phyloP scores from a whole-genome alignment of 2,329 filamentous ascomycete species.

The Leptographium galeiforme region DNA sequence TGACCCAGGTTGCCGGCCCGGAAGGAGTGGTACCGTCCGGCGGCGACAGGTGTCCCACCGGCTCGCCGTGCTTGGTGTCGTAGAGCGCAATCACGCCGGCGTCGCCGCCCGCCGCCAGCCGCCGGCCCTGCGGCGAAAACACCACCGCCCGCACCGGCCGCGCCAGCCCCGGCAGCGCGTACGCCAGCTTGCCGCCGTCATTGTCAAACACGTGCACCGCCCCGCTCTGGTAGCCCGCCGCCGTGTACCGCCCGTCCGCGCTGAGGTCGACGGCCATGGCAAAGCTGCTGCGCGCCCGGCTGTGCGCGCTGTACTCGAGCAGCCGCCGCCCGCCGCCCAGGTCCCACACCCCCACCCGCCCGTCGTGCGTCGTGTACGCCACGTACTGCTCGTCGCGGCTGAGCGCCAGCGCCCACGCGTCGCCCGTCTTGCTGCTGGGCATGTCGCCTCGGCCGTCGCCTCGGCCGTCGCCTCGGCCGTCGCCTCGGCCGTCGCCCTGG shows the following conservation, averaged over 20 bases:
- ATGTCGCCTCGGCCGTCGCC: slow-evolving; percentile 40
- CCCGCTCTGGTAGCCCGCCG: slow-evolving; percentile 86
- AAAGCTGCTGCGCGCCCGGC: slow-evolving; percentile 50
- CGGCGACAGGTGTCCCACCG: slow-evolving; percentile 62
- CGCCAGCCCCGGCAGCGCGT: slow-evolving; percentile 74
- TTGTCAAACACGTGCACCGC: slow-evolving; percentile 93
- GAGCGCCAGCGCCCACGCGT: slow-evolving; percentile 78
- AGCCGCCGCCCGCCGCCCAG: slow-evolving; percentile 36
- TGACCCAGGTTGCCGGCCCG: too few relatives aligned
- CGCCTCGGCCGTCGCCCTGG: too few relatives aligned
- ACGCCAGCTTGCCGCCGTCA: slow-evolving; percentile 68
- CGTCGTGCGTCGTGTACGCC: slow-evolving; percentile 78
- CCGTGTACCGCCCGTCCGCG: slow-evolving; percentile 69
- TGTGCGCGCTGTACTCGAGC: slow-evolving; percentile 57
- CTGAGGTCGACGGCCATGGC: slow-evolving; percentile 76
- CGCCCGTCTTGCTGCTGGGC: slow-evolving; percentile 26
- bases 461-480: too few relatives aligned
- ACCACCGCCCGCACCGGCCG: slow-evolving; percentile 75
- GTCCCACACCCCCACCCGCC: slow-evolving; percentile 83
- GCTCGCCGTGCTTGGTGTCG: slow-evolving; percentile 83
- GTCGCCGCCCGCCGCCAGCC: slow-evolving; percentile 83
- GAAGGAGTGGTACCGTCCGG: too few relatives aligned
- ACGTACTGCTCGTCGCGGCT: slow-evolving; percentile 74
- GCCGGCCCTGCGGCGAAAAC: slow-evolving; percentile 75
- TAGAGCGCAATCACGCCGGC: slow-evolving; percentile 81